phyloP scores from a whole-genome alignment of 345 rosid species.

The Gossypium thurberi region DNA sequence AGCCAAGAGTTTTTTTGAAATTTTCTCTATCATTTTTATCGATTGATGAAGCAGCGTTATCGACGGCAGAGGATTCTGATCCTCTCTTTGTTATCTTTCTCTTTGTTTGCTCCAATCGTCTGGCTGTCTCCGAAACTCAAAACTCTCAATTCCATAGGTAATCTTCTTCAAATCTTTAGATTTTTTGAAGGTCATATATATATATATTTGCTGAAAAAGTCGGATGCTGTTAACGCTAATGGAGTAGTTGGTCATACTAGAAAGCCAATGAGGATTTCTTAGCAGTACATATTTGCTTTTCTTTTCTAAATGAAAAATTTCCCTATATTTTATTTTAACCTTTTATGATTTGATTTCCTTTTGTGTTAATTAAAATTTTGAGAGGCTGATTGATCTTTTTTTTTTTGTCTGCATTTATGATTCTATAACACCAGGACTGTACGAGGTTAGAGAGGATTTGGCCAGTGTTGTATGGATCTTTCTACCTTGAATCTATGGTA shows the following conservation, averaged over 20 bases:
- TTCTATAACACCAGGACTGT: slow-evolving; percentile 46
- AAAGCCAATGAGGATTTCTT: background rate
- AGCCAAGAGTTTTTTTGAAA: background rate
- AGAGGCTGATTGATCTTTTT: slow-evolving; percentile 11
- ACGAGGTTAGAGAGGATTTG: slow-evolving; percentile 56
- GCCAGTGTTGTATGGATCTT: slow-evolving; percentile 45
- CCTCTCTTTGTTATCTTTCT: slow-evolving; percentile 64
- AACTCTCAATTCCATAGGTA: slow-evolving; percentile 47
- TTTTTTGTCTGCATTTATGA: slow-evolving; percentile 8
- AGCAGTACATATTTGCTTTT: background rate
- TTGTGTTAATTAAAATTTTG: background rate
- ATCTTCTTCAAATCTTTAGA: slow-evolving; percentile 12
- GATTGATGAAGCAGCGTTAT: slow-evolving; percentile 61
- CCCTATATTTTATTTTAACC: background rate
- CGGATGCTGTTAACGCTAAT: slow-evolving; percentile 1
- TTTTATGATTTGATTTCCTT: background rate
- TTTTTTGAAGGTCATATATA: background rate
- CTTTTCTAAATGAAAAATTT: too few relatives aligned
- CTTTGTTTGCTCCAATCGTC: slow-evolving; percentile 68
- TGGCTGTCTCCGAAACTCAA: slow-evolving; percentile 52
- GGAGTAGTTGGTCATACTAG: background rate
- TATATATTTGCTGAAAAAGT: background rate
- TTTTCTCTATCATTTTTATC: background rate
- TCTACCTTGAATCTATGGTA: slow-evolving; percentile 4
- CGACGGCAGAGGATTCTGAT: slow-evolving; percentile 75